Conservation (phyloP, 2,329 filamentous ascomycete species). For the Fusarium sp. region DNA sequence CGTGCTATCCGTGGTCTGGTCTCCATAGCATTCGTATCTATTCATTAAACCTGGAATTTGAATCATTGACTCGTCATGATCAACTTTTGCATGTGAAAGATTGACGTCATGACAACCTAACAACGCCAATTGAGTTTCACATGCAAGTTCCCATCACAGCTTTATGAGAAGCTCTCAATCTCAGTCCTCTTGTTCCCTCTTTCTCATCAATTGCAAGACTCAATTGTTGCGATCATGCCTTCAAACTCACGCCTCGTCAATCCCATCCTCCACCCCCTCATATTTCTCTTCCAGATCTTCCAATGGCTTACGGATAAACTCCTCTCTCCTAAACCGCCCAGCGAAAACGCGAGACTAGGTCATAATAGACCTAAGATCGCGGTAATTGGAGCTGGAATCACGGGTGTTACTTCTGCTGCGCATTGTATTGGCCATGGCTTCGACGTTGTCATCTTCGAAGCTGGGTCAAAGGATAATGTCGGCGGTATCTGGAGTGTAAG, state of each 20-base stretch:
- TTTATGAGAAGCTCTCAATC: not conserved
- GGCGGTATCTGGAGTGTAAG: conserved; percentile 85
- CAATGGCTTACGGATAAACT: conserved; percentile 73
- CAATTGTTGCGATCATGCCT: conserved; percentile 44
- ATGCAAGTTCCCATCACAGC: conserved; percentile 7
- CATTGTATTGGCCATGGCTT: conserved; percentile 90
- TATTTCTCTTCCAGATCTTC: conserved; percentile 71
- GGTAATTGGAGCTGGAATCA: conserved; percentile 77
- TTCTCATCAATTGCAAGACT: not conserved
- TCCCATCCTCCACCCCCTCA: conserved; percentile 63
- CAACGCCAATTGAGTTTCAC: conserved; percentile 18
- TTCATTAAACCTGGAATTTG: not conserved
- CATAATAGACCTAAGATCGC: conserved; percentile 69
- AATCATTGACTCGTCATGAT: conserved; percentile 36
- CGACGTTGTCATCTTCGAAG: conserved; percentile 83
- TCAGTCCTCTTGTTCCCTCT: not conserved
- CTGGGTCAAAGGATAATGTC: conserved; percentile 71
- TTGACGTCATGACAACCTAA: conserved; percentile 44
- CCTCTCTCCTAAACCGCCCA: conserved; percentile 76
- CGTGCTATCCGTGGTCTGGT: conserved; percentile 15
- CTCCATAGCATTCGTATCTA: not conserved
- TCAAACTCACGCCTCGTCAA: conserved; percentile 51
- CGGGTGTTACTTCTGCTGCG: conserved; percentile 79
- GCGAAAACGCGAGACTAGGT: conserved; percentile 64
- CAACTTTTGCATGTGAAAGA: conserved; percentile 31